Evolutionary conservation across 2,329 filamentous ascomycete genomes (phyloP).

Genomic region (Ophidiomyces ophidiicola): DNA sequence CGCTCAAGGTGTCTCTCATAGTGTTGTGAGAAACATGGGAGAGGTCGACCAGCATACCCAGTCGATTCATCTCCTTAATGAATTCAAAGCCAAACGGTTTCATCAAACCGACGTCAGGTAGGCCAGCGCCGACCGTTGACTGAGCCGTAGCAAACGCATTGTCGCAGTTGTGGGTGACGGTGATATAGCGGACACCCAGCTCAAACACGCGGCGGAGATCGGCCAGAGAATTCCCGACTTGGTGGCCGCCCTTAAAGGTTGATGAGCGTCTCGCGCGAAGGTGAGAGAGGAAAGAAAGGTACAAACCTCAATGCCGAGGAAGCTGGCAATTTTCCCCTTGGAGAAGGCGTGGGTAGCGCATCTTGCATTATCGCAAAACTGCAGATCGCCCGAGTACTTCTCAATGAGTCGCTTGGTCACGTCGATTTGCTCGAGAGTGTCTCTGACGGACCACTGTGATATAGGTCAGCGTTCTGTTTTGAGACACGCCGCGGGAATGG

Average conservation of each 20-base stretch:
- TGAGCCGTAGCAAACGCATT: constrained; percentile 21
- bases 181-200: constrained; percentile 19
- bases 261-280: background rate
- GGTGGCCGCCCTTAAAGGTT: constrained; percentile 19
- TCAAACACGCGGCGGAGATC: constrained; percentile 15
- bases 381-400: constrained; percentile 17
- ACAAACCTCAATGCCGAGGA: constrained; percentile 20
- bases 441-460: constrained; percentile 17
- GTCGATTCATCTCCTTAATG: constrained; percentile 21
- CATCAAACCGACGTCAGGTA: constrained; percentile 18
- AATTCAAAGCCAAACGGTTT: constrained; percentile 17
- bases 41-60: constrained; percentile 23
- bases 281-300: background rate
- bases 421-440: constrained; percentile 23
- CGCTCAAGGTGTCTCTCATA: constrained; percentile 18
- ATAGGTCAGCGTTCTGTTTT: background rate
- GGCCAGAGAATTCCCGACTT: constrained; percentile 20
- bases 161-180: constrained; percentile 22
- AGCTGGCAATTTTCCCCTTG: constrained; percentile 17
- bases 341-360: constrained; percentile 18
- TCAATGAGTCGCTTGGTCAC: constrained; percentile 18
- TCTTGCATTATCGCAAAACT: constrained; percentile 16
- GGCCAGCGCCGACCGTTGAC: constrained; percentile 16
- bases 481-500: background rate
- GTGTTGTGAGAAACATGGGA: constrained; percentile 20